These are phyloP conservation scores for Phytophthora pinifolia DNA, from an alignment of 352 stramenopile genomes.

Conservation along the genomic window DNA sequence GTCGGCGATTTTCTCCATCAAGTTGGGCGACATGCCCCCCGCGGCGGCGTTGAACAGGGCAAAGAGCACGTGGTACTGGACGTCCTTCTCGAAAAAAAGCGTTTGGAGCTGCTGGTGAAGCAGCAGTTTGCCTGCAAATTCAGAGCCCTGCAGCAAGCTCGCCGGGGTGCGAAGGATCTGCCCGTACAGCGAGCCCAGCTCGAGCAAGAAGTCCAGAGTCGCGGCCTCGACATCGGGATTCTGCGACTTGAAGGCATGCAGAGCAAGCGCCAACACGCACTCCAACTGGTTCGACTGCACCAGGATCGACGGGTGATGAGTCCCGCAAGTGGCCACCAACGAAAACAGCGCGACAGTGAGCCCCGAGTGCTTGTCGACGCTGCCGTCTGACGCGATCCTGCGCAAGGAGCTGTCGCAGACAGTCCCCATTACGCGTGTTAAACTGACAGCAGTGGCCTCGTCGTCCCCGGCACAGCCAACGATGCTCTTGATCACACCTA, in stretches of 20 bases:
- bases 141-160: slow-evolving; percentile 42
- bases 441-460: slow-evolving; percentile 48
- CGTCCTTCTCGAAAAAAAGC: slow-evolving; percentile 80
- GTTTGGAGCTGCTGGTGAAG: slow-evolving; percentile 66
- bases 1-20: slow-evolving; percentile 68
- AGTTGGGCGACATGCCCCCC: slow-evolving; percentile 53
- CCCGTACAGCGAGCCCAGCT: slow-evolving; percentile 70
- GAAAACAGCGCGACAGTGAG: slow-evolving; percentile 60
- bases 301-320: slow-evolving; percentile 58
- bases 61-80: slow-evolving; percentile 70
- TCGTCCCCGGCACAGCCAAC: slow-evolving; percentile 65
- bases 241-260: slow-evolving; percentile 67
- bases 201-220: slow-evolving; percentile 61
- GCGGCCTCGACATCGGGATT: slow-evolving; percentile 60
- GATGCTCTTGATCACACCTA: slow-evolving; percentile 73
- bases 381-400: slow-evolving; percentile 51
- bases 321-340: slow-evolving; percentile 56
- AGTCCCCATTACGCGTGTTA: slow-evolving; percentile 71
- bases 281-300: slow-evolving; percentile 74
- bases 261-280: slow-evolving; percentile 47
- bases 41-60: slow-evolving; percentile 67
- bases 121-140: slow-evolving; percentile 55
- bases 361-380: slow-evolving; percentile 51
- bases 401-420: slow-evolving; percentile 51
- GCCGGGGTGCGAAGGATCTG: slow-evolving; percentile 65